Evolutionary conservation across 768 basidiomycete genomes (phyloP).

Genomic region (Russula foetens): DNA sequence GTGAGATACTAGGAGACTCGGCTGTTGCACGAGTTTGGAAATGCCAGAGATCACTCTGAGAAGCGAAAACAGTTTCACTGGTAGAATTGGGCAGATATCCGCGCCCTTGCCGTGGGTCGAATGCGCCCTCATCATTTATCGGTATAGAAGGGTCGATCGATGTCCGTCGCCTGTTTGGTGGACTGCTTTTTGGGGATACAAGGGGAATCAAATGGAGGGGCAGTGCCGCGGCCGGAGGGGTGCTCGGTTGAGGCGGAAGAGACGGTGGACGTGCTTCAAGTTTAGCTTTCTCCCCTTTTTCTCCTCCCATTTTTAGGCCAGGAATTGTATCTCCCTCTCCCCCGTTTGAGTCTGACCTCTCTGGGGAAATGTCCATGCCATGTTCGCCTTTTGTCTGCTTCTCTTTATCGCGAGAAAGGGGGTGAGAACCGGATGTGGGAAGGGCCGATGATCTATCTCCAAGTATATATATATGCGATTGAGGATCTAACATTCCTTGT

Average conservation of each 20-base stretch:
- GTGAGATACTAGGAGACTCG: not conserved
- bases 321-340: not conserved
- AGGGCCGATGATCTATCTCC: not conserved
- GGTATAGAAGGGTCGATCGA: no score
- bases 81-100: not conserved
- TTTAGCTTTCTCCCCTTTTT: not conserved
- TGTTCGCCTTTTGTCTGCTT: not conserved
- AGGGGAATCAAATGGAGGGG: constrained; percentile 3
- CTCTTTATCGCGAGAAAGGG: not conserved
- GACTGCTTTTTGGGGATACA: not conserved
- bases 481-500: not conserved
- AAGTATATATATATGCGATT: not conserved
- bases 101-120: not conserved
- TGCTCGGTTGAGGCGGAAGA: not conserved
- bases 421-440: not conserved
- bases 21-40: not conserved
- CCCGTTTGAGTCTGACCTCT: not conserved
- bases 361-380: not conserved
- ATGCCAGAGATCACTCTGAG: not conserved
- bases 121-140: no score
- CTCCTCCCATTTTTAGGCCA: not conserved
- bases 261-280: not conserved
- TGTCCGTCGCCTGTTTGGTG: no score
- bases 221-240: not conserved
- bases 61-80: not conserved